A percentile compares a stretch with the other conserved stretches of the same genome.
These are phyloP conservation scores for Ceratobasidium sp. DNA, from an alignment of 1,284 basidiomycete genomes.

Conservation along the genomic window DNA sequence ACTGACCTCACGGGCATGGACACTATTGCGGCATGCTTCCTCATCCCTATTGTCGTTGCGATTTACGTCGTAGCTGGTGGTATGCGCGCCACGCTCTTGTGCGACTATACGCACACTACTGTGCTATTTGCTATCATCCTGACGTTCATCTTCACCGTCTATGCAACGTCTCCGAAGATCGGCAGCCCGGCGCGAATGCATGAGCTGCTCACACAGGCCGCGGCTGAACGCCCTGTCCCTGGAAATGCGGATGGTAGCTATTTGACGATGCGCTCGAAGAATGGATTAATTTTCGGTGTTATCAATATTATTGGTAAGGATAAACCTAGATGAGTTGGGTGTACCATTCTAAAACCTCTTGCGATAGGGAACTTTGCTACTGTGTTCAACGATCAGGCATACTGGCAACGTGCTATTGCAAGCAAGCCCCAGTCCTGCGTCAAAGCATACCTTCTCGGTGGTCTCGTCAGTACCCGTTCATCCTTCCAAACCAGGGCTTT, in stretches of 20 bases:
- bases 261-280: constrained; percentile 81
- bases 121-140: constrained; percentile 86
- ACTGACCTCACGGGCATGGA: constrained; percentile 66
- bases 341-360: not conserved
- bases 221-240: constrained; percentile 60
- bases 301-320: constrained; percentile 68
- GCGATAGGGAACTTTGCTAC: constrained; percentile 83
- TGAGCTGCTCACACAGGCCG: constrained; percentile 60
- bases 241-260: constrained; percentile 73
- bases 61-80: constrained; percentile 66
- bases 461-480: constrained; percentile 75
- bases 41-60: constrained; percentile 67
- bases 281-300: constrained; percentile 88
- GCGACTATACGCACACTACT: constrained; percentile 77
- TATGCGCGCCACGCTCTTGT: constrained; percentile 60
- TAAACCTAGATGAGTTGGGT: constrained; percentile 9
- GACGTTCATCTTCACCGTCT: constrained; percentile 74
- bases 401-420: constrained; percentile 87
- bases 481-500: not conserved
- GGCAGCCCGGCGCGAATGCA: constrained; percentile 66
- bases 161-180: constrained; percentile 70
- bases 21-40: constrained; percentile 70
- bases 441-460: constrained; percentile 88
- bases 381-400: constrained; percentile 74
- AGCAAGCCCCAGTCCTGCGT: constrained; percentile 83